Percentiles rank a stretch among this genome's conserved stretches.
Conservation (phyloP, 257 asterid species). For the Plantago major region DNA sequence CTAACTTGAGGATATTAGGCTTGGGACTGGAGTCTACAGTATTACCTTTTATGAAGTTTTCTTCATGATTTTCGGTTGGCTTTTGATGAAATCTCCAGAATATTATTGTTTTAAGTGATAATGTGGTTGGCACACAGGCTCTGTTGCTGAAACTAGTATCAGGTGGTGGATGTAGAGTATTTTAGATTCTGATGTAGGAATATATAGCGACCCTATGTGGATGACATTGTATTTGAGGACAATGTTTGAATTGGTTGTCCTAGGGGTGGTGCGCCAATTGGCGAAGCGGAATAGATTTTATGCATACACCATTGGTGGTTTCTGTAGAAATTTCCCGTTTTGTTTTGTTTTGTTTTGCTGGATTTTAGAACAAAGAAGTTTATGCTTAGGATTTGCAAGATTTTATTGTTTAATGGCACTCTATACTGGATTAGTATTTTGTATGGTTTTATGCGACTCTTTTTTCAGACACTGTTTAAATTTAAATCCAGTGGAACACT, state of each 20-base stretch:
- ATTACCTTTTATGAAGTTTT: conserved; percentile 18
- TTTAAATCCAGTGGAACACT: no score
- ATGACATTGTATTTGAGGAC: conserved; percentile 30
- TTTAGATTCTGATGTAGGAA: conserved; percentile 49
- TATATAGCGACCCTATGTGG: conserved; percentile 20
- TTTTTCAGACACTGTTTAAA: no score
- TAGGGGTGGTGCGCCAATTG: neutral
- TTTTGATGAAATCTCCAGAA: conserved; percentile 15
- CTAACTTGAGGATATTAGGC: neutral
- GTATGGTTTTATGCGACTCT: no score
- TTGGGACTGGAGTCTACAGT: conserved; percentile 20
- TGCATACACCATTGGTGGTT: conserved; percentile 40
- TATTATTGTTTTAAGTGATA: conserved; percentile 31
- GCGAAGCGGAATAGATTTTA: conserved; percentile 22
- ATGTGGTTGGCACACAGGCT: conserved; percentile 24
- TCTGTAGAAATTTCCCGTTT: conserved; percentile 21
- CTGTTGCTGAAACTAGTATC: conserved; percentile 19
- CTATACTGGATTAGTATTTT: no score
- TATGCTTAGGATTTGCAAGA: conserved; percentile 2
- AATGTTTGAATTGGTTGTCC: conserved; percentile 21
- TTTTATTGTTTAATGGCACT: conserved; percentile 14
- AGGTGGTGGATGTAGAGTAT: conserved; percentile 32
- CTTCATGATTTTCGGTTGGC: conserved; percentile 24
- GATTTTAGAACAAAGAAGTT: conserved; percentile 18
- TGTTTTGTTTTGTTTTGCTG: neutral